Base-by-base conservation (phyloP, 805 yeast species). In the Candida rishiriensis region DNA sequence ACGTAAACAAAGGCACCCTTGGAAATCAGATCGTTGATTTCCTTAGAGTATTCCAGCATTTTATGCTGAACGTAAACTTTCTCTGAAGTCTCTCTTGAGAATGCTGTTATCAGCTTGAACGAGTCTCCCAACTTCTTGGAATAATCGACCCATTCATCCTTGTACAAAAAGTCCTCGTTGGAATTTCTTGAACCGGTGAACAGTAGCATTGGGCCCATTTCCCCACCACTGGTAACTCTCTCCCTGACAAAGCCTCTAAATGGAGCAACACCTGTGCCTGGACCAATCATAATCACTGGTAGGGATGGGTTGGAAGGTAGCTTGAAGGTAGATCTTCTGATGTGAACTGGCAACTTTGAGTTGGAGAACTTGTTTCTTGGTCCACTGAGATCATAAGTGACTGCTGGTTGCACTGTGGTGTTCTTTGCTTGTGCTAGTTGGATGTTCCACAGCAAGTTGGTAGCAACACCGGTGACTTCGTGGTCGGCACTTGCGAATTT, bases 251-350 rank as follows among this genome's bases (percentile, higher is more conserved):
- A 91, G 3, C 96, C 99, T 70, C 99, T 83, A 73, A 93, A 88
- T 49, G 99, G 99, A 10, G 99, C 98, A 40, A 91, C 91, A 65
- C 99, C 99, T 3, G 99, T 93, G 52, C 99, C 99, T 38, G 99
- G 98, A 28, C 99, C 99, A 59, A 91, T 76, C 85, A 90, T 79
- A 56, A 91, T 88, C 17, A 91, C 75, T 14, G 98, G 97, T 29
- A 83, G 79, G 3, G 77, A 66, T 29, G 95, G 84, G 60, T 88
- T 87, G 8, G 89, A 74, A 16, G 99, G 99, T 51, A 93, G 74
- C 72, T 89, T 90, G 74, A 91, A 93, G 45, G 91, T 85, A 7
- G 98, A 90, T 67, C 93, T 88, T 68, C 98, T 87, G 38, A 93
- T 85, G 63, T 90, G 97, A 35, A 93, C 83, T 4, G 97, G 97